A percentile compares a stretch with the other conserved stretches of the same genome.
Evolutionary conservation across 2,329 filamentous ascomycete species (phyloP).

Genomic region (Huntiella savannae): DNA sequence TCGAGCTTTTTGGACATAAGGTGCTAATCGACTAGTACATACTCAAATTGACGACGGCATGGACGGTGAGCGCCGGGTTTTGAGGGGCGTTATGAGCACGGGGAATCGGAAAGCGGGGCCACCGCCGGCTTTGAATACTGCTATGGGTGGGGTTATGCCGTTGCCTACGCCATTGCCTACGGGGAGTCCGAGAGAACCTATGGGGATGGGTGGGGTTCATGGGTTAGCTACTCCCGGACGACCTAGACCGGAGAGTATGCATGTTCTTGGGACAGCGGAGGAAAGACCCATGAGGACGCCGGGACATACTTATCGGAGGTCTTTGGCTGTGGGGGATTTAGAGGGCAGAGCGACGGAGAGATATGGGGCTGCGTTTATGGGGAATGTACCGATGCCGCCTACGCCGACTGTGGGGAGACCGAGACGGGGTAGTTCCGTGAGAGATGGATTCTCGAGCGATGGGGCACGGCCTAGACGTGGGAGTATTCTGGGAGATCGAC

Average conservation of each 20-base stretch:
- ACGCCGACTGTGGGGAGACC: background rate
- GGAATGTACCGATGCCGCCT: background rate
- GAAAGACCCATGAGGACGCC: too few relatives aligned
- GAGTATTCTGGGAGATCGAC: background rate
- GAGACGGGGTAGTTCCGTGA: too few relatives aligned
- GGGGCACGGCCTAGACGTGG: too few relatives aligned
- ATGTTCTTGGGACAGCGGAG: background rate
- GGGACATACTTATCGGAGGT: background rate
- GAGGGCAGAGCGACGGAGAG: background rate
- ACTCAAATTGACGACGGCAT: background rate
- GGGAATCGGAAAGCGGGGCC: background rate
- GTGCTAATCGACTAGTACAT: background rate
- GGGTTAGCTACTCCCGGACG: background rate
- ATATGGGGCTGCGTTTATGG: background rate
- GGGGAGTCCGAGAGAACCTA: background rate
- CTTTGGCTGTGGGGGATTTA: background rate
- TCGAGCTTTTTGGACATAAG: background rate
- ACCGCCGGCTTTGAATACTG: too few relatives aligned
- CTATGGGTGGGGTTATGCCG: background rate
- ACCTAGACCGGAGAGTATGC: background rate
- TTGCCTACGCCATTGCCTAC: background rate
- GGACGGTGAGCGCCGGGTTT: constrained; percentile 9
- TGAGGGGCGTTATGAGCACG: background rate
- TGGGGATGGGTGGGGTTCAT: background rate
- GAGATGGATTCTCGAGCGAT: too few relatives aligned